A percentile compares a stretch with the other conserved stretches of the same genome.
phyloP scores from a whole-genome alignment of 2,329 filamentous ascomycete species.

The Paecilomyces dactylethromorphus region DNA sequence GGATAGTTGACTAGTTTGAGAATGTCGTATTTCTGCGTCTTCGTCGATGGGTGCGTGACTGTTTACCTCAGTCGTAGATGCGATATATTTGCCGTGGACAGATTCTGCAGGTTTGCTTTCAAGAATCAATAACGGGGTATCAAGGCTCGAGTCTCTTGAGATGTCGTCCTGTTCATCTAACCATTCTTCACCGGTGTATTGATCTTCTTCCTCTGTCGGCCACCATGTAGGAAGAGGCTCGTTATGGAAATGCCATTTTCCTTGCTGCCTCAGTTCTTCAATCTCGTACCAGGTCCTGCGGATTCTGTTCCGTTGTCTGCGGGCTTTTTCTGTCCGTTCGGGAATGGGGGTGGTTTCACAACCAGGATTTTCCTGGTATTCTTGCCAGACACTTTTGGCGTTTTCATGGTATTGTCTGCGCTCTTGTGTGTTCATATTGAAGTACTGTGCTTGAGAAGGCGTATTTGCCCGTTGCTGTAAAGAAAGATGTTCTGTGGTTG shows the following conservation, averaged over 20 bases:
- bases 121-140: too few relatives aligned
- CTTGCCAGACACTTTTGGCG: not conserved
- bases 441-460: not conserved
- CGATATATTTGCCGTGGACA: too few relatives aligned
- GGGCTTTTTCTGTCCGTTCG: not conserved
- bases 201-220: constrained; percentile 9
- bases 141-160: not conserved
- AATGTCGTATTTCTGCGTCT: not conserved
- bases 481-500: not conserved
- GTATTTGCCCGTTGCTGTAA: not conserved
- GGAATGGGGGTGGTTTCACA: not conserved
- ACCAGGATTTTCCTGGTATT: not conserved
- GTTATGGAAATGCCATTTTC: constrained; percentile 11
- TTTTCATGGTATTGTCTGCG: not conserved
- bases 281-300: not conserved
- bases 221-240: constrained; percentile 22
- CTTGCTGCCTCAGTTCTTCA: not conserved
- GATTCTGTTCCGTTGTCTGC: not conserved
- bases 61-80: not conserved
- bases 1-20: constrained; percentile 14
- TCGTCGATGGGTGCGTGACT: not conserved
- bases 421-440: not conserved
- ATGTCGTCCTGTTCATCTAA: not conserved
- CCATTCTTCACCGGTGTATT: not conserved
- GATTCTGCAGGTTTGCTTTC: not conserved